Percentiles rank a stretch among this genome's conserved stretches.
Conservation (phyloP, 371 early-diverging fungal species). For the Fennellomyces sp. region DNA sequence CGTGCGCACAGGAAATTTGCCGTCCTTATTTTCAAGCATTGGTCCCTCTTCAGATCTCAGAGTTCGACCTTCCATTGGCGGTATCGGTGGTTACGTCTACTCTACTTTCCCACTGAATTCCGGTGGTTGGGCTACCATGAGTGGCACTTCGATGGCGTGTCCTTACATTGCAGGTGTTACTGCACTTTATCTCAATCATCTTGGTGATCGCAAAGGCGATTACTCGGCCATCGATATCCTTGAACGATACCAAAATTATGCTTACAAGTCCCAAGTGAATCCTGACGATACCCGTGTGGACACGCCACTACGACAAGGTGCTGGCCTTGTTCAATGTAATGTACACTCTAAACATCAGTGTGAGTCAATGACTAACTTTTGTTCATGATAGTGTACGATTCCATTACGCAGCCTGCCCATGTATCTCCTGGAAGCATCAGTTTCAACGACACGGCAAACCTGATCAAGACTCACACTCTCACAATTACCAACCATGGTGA, state of each 20-base stretch:
- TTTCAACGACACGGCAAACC: conserved; percentile 67
- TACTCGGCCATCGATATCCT: conserved; percentile 11
- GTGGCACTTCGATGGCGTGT: conserved; percentile 72
- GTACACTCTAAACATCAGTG: neutral
- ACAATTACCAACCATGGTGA: conserved; percentile 56
- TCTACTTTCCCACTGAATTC: conserved; percentile 57
- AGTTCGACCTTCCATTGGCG: conserved; percentile 60
- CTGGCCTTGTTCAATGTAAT: conserved; percentile 72
- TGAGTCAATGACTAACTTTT: no score
- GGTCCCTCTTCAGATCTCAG: conserved; percentile 45
- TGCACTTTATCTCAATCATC: conserved; percentile 60
- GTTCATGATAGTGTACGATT: conserved; percentile 52
- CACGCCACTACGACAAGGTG: conserved; percentile 62
- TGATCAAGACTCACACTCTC: conserved; percentile 35
- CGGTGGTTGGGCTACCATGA: conserved; percentile 55
- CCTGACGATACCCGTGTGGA: conserved; percentile 26
- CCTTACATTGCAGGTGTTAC: conserved; percentile 77
- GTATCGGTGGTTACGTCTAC: conserved; percentile 73
- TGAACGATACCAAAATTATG: conserved; percentile 58
- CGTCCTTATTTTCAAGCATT: conserved; percentile 56
- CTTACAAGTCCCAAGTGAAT: conserved; percentile 17
- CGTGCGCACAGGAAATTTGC: conserved; percentile 37
- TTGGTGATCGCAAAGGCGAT: neutral
- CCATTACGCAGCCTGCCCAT: conserved; percentile 50
- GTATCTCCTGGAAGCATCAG: conserved; percentile 67